Conservation (phyloP, 331 rosid species). For the Prunus yedoensis region DNA sequence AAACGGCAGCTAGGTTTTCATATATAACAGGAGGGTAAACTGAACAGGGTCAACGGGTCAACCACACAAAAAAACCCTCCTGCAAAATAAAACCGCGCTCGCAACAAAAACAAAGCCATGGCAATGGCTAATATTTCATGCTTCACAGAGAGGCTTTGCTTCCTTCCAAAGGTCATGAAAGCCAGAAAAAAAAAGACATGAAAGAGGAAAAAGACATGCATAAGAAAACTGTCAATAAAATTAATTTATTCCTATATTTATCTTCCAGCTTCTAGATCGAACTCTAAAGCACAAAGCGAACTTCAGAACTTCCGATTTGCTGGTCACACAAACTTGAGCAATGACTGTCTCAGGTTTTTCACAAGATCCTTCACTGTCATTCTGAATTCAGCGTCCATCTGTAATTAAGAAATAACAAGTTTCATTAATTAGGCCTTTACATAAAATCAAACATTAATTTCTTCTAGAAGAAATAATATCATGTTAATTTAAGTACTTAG, state of each 20-base stretch:
- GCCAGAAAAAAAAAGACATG: constrained; percentile 3
- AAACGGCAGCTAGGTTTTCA: constrained; percentile 2
- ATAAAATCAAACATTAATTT: too few relatives aligned
- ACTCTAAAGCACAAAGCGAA: not conserved
- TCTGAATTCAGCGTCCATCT: constrained; percentile 56
- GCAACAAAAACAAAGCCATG: constrained; percentile 14
- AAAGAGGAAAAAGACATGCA: constrained; percentile 5
- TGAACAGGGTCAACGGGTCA: constrained; percentile 40
- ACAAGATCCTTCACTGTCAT: constrained; percentile 59
- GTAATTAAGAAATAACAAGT: constrained; percentile 17
- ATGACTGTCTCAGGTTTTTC: constrained; percentile 41
- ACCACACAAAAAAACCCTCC: constrained; percentile 37
- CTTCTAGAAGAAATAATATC: too few relatives aligned
- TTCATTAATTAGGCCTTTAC: not conserved
- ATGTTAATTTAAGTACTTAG: not conserved
- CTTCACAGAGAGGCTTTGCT: constrained; percentile 8
- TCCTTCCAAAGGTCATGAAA: constrained; percentile 23
- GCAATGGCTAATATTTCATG: not conserved
- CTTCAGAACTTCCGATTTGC: not conserved
- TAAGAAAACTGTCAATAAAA: not conserved
- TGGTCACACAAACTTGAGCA: constrained; percentile 28
- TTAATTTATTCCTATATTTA: constrained; percentile 6
- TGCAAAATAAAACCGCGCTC: not conserved
- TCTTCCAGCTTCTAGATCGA: not conserved
- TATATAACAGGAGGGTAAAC: constrained; percentile 33